Conservation (phyloP, 2,329 filamentous ascomycete genomes). For the Aspergillus niger region DNA sequence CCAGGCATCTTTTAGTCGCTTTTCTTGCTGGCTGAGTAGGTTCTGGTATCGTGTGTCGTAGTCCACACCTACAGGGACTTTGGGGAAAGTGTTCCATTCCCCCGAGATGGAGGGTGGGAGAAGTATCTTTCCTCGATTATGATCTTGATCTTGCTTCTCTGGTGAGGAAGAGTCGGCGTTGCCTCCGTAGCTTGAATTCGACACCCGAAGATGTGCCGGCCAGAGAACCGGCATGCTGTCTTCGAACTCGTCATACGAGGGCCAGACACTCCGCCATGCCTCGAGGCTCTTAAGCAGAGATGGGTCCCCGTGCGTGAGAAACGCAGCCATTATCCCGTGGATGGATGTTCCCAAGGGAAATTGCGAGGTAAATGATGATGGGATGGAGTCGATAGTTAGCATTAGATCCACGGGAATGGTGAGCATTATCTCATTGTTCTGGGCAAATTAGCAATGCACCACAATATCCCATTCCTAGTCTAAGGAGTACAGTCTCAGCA, state of each 20-base stretch:
- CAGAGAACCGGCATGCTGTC: conserved; percentile 61
- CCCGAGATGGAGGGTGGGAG: conserved; percentile 42
- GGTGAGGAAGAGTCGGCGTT: conserved; percentile 17
- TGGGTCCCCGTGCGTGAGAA: conserved; percentile 56
- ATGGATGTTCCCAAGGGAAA: conserved; percentile 60
- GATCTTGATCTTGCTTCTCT: neutral
- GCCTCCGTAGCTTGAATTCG: conserved; percentile 30
- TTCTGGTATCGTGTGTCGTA: conserved; percentile 39
- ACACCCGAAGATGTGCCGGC: conserved; percentile 45
- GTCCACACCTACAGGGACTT: conserved; percentile 22
- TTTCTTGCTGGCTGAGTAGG: conserved; percentile 53
- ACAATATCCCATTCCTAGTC: too few relatives aligned
- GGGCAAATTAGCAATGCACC: neutral
- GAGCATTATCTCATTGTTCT: conserved; percentile 63
- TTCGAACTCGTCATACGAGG: conserved; percentile 61
- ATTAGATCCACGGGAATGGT: conserved; percentile 64
- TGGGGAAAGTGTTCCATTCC: conserved; percentile 34
- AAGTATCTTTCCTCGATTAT: neutral
- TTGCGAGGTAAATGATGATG: conserved; percentile 52
- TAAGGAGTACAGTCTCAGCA: too few relatives aligned
- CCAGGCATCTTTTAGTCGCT: conserved; percentile 57
- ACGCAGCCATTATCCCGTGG: conserved; percentile 71
- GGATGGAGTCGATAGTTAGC: conserved; percentile 63
- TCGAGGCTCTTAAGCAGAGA: conserved; percentile 51
- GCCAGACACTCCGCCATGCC: conserved; percentile 69